These are phyloP conservation scores for Diaporthe humulicola DNA, from an alignment of 2,329 filamentous ascomycete genomes.

Conservation along the genomic window DNA sequence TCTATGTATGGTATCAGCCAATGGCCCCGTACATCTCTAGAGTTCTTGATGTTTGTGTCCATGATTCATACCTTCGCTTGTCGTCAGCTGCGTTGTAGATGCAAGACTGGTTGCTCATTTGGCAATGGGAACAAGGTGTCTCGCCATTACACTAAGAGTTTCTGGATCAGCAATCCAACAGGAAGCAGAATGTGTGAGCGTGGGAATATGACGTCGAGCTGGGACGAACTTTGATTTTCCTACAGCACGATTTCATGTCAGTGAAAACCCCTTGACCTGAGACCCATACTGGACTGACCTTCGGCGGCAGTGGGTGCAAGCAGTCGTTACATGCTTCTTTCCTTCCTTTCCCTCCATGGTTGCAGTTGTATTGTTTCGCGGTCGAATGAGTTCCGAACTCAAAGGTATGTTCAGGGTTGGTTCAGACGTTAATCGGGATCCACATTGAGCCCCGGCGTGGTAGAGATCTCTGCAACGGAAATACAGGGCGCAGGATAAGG, in stretches of 20 bases:
- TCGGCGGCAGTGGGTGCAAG: slow-evolving; percentile 8
- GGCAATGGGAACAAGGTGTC: neutral
- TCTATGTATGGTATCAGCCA: neutral
- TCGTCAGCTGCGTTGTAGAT: slow-evolving; percentile 12
- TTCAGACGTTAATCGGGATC: neutral
- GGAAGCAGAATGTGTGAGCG: neutral
- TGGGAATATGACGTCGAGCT: neutral
- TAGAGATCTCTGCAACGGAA: neutral
- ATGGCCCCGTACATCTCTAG: too few species aligned
- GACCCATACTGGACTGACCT: neutral
- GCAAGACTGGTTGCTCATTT: neutral
- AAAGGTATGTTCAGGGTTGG: neutral
- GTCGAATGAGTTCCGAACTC: neutral
- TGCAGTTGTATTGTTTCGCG: neutral
- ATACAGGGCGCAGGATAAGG: neutral
- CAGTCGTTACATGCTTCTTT: slow-evolving; percentile 22
- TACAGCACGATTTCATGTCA: neutral
- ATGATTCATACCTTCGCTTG: neutral
- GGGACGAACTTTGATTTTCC: slow-evolving; percentile 10
- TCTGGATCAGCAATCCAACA: neutral
- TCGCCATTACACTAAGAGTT: neutral
- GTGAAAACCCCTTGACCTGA: neutral
- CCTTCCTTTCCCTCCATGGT: neutral
- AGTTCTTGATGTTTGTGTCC: too few species aligned
- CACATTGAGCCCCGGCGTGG: neutral